Base-by-base conservation (phyloP, 306 rosid genomes). In the Quillaja saponaria region DNA sequence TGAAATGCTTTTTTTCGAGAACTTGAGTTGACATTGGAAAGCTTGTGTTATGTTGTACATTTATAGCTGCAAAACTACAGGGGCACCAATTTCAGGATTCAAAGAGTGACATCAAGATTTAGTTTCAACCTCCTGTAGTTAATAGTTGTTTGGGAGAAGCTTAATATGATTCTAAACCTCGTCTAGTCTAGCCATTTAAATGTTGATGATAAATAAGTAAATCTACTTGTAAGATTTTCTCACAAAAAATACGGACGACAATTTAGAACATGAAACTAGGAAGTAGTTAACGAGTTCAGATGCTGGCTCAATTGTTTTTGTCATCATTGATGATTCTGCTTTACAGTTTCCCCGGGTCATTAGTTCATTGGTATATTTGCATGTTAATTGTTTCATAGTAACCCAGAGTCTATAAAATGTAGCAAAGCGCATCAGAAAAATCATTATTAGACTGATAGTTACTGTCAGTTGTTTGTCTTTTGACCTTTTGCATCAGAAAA, bases 381-480 rank as follows among this genome's bases (percentile, higher is more conserved):
- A 52, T 20, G 17, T 16, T 20, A 21, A 35, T 50, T 45, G 44
- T 19, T 67, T 18, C 61, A 25, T 4, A 25, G 4, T 4, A 25
- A 25, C 31, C 31, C 3, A 25, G 31, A 25, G 3, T 61, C 31
- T 38, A 33, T 46, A n/a, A 34, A 55, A n/a, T n/a, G n/a, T n/a
- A n/a, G n/a, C n/a, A n/a, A n/a, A n/a, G n/a, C 33, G 46, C 61
- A 12, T n/a, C 18, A 7, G 8, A 12, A 51, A 31, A 68, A 12
- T 15, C 8, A 14, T 31, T 66, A n/a, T 42, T 25, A 46, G 14
- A 68, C 7, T 15, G 7, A 10, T 18, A 58, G 37, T 62, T 61
- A 11, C 28, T 47, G 49, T 33, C 55, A 15, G 55, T 59, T 49
- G 17, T 63, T 58, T 47, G 52, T 61, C 34, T 54, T n/a, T n/a